phyloP scores from a whole-genome alignment of 768 basidiomycete species.

The Mycena epipterygia region DNA sequence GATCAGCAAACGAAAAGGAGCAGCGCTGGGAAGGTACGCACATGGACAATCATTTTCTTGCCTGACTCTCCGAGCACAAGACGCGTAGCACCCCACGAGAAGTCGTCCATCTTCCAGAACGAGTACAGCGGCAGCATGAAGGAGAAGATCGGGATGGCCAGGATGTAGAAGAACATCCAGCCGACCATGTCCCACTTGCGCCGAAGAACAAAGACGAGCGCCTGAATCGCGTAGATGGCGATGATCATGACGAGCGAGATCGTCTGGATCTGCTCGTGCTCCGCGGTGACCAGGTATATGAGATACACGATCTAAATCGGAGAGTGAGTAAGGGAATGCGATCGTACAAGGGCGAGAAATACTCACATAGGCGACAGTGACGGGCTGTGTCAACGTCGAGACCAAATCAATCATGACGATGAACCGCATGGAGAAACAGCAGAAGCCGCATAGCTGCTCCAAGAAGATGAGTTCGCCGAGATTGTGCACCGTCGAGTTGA shows the following conservation, averaged over 20 bases:
- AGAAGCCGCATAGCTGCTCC: constrained; percentile 95
- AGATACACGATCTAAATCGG: constrained; percentile 87
- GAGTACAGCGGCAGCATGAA: constrained; percentile 95
- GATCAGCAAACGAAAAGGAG: constrained; percentile 17
- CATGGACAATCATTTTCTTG: constrained; percentile 96
- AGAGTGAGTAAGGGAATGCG: constrained; percentile 27
- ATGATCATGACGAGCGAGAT: constrained; percentile 93
- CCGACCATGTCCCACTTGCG: constrained; percentile 99
- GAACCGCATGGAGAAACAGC: constrained; percentile 99
- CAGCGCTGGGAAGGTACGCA: constrained; percentile 54
- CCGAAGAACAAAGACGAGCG: constrained; percentile 90
- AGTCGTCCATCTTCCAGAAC: constrained; percentile 99
- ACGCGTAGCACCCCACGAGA: constrained; percentile 96
- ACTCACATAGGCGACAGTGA: constrained; percentile 91
- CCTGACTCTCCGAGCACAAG: constrained; percentile 94
- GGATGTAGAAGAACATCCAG: constrained; percentile 97
- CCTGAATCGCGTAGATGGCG: constrained; percentile 95
- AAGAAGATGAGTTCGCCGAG: constrained; percentile 93
- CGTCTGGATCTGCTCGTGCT: constrained; percentile 77
- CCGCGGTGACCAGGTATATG: constrained; percentile 80
- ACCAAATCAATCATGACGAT: constrained; percentile 97
- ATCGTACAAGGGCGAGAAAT: constrained; percentile 16
- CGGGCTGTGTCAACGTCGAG: constrained; percentile 87
- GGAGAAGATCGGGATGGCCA: constrained; percentile 94
- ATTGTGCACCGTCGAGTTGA: constrained; percentile 99